These are phyloP conservation scores for Rhizopus sp. DNA, from an alignment of 371 early-diverging fungal genomes.

Conservation along the genomic window DNA sequence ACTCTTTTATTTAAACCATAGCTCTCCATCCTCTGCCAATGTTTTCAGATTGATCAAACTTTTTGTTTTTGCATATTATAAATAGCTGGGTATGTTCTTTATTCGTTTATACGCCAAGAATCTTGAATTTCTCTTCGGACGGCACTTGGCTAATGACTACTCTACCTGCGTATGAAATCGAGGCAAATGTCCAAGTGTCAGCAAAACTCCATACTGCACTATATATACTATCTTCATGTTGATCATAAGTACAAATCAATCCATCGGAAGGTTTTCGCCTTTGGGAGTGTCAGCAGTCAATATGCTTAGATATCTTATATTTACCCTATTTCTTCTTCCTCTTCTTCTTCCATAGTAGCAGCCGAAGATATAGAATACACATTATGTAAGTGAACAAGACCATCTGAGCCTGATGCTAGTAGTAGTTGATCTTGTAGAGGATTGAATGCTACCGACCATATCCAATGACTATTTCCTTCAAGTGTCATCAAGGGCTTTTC, in stretches of 20 bases:
- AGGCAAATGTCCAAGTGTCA: conserved; percentile 95
- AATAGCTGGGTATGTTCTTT: conserved; percentile 59
- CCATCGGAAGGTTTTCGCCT: conserved; percentile 74
- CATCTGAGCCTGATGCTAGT: conserved; percentile 82
- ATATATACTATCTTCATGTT: conserved; percentile 94
- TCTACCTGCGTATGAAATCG: conserved; percentile 90
- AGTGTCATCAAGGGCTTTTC: conserved; percentile 59
- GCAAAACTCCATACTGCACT: conserved; percentile 84
- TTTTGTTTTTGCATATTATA: conserved; percentile 59
- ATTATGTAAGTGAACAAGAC: conserved; percentile 82
- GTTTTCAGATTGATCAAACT: conserved; percentile 66
- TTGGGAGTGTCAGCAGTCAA: conserved; percentile 1
- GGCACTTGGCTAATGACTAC: conserved; percentile 90
- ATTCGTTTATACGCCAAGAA: conserved; percentile 57
- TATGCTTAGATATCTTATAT: not conserved
- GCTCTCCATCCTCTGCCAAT: conserved; percentile 48
- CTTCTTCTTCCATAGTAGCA: conserved; percentile 49
- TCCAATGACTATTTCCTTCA: conserved; percentile 86
- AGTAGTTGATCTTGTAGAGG: conserved; percentile 88
- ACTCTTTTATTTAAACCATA: not conserved
- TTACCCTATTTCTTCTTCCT: conserved; percentile 8
- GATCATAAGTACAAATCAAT: conserved; percentile 78
- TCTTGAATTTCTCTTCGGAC: conserved; percentile 85
- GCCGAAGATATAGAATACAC: conserved; percentile 83
- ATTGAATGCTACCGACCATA: conserved; percentile 87